phyloP scores from a whole-genome alignment of 2,329 filamentous ascomycete genomes.

The Claviceps pusilla region DNA sequence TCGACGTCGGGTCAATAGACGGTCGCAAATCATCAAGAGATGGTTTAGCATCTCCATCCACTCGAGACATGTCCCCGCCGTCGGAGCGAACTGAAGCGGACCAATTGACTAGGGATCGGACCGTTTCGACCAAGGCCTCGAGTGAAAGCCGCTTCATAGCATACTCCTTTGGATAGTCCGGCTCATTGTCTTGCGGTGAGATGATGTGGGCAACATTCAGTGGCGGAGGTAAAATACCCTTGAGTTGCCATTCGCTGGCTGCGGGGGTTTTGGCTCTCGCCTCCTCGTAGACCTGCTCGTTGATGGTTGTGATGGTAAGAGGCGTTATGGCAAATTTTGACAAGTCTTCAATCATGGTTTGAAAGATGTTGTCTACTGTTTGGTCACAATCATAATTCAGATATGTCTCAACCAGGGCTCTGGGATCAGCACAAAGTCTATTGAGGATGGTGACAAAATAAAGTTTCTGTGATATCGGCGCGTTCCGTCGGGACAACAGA shows the following conservation, averaged over 20 bases:
- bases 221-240: slow-evolving; percentile 71
- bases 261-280: slow-evolving; percentile 47
- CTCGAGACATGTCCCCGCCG: slow-evolving; percentile 11
- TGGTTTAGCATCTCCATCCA: slow-evolving; percentile 21
- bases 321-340: slow-evolving; percentile 73
- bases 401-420: slow-evolving; percentile 85
- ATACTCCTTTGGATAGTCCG: slow-evolving; percentile 75
- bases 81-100: slow-evolving; percentile 53
- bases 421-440: slow-evolving; percentile 69
- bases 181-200: slow-evolving; percentile 43
- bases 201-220: slow-evolving; percentile 65
- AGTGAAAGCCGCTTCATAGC: slow-evolving; percentile 79
- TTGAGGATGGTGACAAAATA: slow-evolving; percentile 80
- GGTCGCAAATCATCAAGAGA: slow-evolving; percentile 35
- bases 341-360: slow-evolving; percentile 84
- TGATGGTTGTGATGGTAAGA: slow-evolving; percentile 55
- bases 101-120: slow-evolving; percentile 88
- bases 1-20: slow-evolving; percentile 56
- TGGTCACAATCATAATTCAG: slow-evolving; percentile 97
- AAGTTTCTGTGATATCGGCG: slow-evolving; percentile 79
- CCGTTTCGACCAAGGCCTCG: slow-evolving; percentile 73
- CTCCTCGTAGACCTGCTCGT: slow-evolving; percentile 81
- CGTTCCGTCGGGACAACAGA: slow-evolving; percentile 73
- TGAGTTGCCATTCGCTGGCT: slow-evolving; percentile 68
- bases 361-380: slow-evolving; percentile 92